Conservation (phyloP, 192 early-diverging fungal genomes). For the Cetraspora pellucida region DNA sequence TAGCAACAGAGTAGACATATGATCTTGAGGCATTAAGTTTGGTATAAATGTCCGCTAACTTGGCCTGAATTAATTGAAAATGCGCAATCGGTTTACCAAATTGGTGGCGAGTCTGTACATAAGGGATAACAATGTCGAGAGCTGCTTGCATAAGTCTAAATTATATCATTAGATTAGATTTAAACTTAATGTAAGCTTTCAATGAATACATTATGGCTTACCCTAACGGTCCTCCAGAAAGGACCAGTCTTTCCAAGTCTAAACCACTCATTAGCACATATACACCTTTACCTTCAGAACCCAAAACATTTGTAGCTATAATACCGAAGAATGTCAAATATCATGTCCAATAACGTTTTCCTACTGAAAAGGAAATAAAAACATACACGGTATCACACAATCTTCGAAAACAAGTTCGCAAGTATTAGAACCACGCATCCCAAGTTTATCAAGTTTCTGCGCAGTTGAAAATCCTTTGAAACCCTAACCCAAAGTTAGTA, state of each 20-base stretch:
- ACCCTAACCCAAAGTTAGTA: conserved; percentile 36
- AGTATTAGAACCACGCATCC: conserved; percentile 96
- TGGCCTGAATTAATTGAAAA: conserved; percentile 94
- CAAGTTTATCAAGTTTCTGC: conserved; percentile 92
- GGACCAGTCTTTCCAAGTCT: conserved; percentile 85
- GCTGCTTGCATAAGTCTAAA: conserved; percentile 82
- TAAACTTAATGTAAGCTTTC: background rate
- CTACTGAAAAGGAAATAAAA: background rate
- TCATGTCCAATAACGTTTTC: background rate
- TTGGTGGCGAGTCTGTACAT: conserved; percentile 86
- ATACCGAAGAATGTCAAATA: background rate
- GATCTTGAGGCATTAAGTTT: conserved; percentile 87
- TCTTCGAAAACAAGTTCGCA: conserved; percentile 95
- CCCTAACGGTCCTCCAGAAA: conserved; percentile 89
- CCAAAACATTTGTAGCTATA: conserved; percentile 80
- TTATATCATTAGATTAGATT: conserved; percentile 7
- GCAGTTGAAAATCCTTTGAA: conserved; percentile 84
- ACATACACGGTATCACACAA: conserved; percentile 78
- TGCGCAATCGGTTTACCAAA: conserved; percentile 83
- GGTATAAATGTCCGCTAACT: conserved; percentile 98
- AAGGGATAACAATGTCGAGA: conserved; percentile 80
- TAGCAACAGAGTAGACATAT: conserved; percentile 88
- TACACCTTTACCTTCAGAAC: conserved; percentile 81
- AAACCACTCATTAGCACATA: conserved; percentile 97
- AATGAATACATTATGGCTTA: conserved; percentile 32